Base-by-base conservation (phyloP, 1,284 basidiomycete genomes). In the Ceratobasidium sp. region DNA sequence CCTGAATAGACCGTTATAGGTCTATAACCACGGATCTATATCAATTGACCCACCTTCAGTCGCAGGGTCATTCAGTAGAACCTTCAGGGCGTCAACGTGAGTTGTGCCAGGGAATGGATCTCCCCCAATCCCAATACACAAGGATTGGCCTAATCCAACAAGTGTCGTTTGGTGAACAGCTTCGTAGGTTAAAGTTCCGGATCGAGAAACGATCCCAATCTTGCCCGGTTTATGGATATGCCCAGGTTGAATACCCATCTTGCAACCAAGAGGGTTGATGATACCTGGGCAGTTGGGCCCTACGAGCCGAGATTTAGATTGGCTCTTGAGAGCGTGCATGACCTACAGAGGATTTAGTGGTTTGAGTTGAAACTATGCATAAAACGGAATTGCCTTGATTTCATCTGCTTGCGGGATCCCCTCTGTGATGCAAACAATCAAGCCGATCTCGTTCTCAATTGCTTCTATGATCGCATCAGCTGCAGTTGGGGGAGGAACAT, bases 161-260 rank as follows among this genome's bases (percentile, higher is more conserved):
- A 90, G 88, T 34, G 97, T 99, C 59, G 97, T 99, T 83, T 98
- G 94, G 57, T 90, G 89, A 76, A 96, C 93, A 73, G 94, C 92
- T 83, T 97, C 94, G 79, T 97, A 96, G 6, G 94, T 96, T 78
- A 96, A 82, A 59, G 96, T 98, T 76, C 96, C 96, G 23, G 96
- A 97, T 73, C 96, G 93, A 32, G 96, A 99, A 71, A 99, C 97
- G 77, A 99, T 97, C 77, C 95, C 95, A 77, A 97, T 96, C 77
- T 92, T 95, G 72, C 97, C 97, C 71, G 97, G 94, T 76, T 84
- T 93, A 85, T 98, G 97, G 78, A 99, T 97, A 80, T 97, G 95
- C 48, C 96, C 97, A 30, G 97, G 97, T 85, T 98, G 97, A 80
- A 99, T 99, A 75, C 97, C 97, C 89, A 99, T 98, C 86, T 99